Base-by-base conservation (phyloP, 768 basidiomycete genomes). In the Pleurotus cornucopiae region DNA sequence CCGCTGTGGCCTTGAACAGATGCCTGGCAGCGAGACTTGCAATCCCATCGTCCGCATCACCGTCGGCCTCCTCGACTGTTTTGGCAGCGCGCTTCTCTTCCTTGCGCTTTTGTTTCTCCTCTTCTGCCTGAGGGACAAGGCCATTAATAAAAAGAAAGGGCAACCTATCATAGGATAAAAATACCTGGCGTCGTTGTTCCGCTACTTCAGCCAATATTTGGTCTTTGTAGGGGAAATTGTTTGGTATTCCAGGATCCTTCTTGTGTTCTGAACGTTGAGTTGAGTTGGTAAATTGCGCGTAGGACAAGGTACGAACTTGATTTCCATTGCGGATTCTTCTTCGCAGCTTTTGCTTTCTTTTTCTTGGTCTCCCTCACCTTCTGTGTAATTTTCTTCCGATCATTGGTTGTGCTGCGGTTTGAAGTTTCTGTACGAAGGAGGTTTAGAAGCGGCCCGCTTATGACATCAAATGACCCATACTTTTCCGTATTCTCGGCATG, bases 211-310 rank as follows among this genome's bases (percentile, higher is more conserved):
- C 94, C 25, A 98, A 75, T 60, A 98, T 88, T 70, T 93, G 86
- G 64, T 95, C 94, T 72, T 96, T 98, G 79, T 87, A 94, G 3
- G 92, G 94, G 73, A 94, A 94, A 57, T 84, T 86, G 71, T 89
- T 95, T 5, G 94, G 94, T 61, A 97, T 94, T 45, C 94, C 94
- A 26, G 90, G 92, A 69, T 98, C 94, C 69, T 92, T 94, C 64
- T 83, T 79, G 59, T 86, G 83, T 69, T 89, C 89, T 90, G 60
- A 2, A 41, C 6, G 55, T 26, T 38, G 25, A 56, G 26, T 13
- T 23, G 25, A 6, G 44, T 18, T 48, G 2, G 37, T 34, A 14
- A 12, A 12, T 44, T 12, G 57, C 57, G 46, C 41, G 53, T 5
- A 13, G 20, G 18, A 46, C 34, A 4, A 39, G 37, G 53, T 26